phyloP scores from a whole-genome alignment of 2,329 filamentous ascomycete genomes.

The Verticillium nubilum region DNA sequence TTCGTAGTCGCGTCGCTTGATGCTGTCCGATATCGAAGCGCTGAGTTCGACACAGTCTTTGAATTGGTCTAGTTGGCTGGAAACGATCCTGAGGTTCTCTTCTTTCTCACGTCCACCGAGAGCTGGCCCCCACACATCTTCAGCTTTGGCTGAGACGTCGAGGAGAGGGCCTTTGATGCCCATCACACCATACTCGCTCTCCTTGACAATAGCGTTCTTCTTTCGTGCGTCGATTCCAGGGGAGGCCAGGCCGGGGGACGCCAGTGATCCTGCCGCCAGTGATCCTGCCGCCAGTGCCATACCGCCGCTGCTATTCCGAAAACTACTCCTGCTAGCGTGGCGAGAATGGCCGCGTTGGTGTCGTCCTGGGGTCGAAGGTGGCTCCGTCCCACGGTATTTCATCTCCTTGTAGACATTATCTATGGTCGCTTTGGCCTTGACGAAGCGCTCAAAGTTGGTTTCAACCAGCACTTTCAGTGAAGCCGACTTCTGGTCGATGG shows the following conservation, averaged over 20 bases:
- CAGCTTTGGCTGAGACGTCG: conserved; percentile 88
- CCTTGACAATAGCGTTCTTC: conserved; percentile 88
- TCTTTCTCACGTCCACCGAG: conserved; percentile 88
- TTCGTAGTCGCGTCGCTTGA: conserved; percentile 89
- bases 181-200: conserved; percentile 83
- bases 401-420: conserved; percentile 99
- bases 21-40: conserved; percentile 70
- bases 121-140: conserved; percentile 96
- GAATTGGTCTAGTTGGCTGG: conserved; percentile 71
- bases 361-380: conserved; percentile 30
- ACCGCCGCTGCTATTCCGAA: conserved; percentile 45
- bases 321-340: conserved; percentile 62
- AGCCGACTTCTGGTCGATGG: conserved; percentile 96
- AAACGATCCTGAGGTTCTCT: conserved; percentile 73
- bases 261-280: conserved; percentile 16
- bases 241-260: conserved; percentile 27
- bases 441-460: conserved; percentile 97
- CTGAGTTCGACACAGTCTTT: conserved; percentile 79
- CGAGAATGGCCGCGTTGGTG: conserved; percentile 51
- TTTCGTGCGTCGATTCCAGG: conserved; percentile 53
- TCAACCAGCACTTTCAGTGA: conserved; percentile 95
- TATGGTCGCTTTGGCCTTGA: conserved; percentile 93
- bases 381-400: conserved; percentile 65
- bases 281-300: conserved; percentile 32
- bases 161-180: conserved; percentile 85